A percentile compares a stretch with the other conserved stretches of the same genome.
Conservation (phyloP, 139 green algal genomes). For the Chlamydomonas eustigma region DNA sequence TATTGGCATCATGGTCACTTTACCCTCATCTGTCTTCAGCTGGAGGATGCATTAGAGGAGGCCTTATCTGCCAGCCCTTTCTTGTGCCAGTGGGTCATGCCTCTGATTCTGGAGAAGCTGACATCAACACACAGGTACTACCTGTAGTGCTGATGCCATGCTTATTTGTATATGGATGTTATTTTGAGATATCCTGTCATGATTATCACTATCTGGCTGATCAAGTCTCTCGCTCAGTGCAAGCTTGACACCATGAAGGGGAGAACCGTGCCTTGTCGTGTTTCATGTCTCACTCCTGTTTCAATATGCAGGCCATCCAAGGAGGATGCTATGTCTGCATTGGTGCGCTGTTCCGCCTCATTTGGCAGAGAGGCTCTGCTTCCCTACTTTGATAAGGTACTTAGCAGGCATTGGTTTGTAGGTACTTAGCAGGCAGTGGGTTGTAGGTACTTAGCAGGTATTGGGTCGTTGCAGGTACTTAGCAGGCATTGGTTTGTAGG, state of each 20-base stretch:
- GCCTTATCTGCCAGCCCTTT: constrained; percentile 23
- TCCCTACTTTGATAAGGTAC: not conserved
- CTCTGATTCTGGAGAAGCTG: constrained; percentile 43
- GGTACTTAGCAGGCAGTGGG: not conserved
- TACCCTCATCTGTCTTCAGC: not conserved
- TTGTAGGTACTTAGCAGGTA: not conserved
- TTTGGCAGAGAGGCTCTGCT: not conserved
- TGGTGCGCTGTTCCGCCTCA: not conserved
- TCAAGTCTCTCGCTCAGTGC: no score
- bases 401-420: not conserved
- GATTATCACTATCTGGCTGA: no score
- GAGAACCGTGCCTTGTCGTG: no score
- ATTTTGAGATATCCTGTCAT: no score
- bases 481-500: not conserved
- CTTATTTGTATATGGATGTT: no score
- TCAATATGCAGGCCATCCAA: not conserved
- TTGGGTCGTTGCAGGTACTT: not conserved
- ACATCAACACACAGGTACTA: constrained; percentile 36
- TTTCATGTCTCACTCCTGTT: no score
- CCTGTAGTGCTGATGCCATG: no score
- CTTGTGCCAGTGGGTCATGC: constrained; percentile 29
- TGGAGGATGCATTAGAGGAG: constrained; percentile 13
- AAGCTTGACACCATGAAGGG: no score
- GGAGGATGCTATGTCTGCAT: not conserved
- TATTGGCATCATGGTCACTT: not conserved